These are phyloP conservation scores for Nitzschia putrida DNA, from an alignment of 108 stramenopile species.

Conservation along the genomic window DNA sequence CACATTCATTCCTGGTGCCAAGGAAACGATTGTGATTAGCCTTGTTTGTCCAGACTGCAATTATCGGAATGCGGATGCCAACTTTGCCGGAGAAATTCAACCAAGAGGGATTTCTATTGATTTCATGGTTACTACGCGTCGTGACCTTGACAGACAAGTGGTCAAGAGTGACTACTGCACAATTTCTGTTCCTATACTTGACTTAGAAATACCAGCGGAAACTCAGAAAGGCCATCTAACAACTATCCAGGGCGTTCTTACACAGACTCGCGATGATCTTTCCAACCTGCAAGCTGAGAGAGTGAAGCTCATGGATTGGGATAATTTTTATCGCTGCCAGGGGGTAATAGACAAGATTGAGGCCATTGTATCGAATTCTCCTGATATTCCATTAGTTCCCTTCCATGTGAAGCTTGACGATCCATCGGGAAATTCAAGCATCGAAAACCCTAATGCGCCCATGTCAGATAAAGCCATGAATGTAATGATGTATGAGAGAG, in stretches of 20 bases:
- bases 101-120: conserved; percentile 62
- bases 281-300: conserved; percentile 66
- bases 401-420: conserved; percentile 81
- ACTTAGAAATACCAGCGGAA: conserved; percentile 61
- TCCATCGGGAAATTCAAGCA: conserved; percentile 88
- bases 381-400: conserved; percentile 50
- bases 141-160: conserved; percentile 79
- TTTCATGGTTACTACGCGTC: conserved; percentile 39
- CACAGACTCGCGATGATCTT: conserved; percentile 63
- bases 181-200: conserved; percentile 76
- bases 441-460: conserved; percentile 54
- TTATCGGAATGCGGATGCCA: conserved; percentile 76
- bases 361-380: conserved; percentile 29
- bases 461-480: conserved; percentile 36
- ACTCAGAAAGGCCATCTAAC: conserved; percentile 87
- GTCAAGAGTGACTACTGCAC: conserved; percentile 85
- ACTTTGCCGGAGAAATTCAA: conserved; percentile 90
- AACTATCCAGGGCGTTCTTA: conserved; percentile 86
- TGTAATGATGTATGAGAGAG: not conserved
- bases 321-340: conserved; percentile 24
- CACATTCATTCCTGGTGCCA: conserved; percentile 91
- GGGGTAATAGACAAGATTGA: conserved; percentile 47
- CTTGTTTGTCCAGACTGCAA: conserved; percentile 89
- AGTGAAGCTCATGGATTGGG: conserved; percentile 41
- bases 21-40: conserved; percentile 91